phyloP scores from a whole-genome alignment of 2,329 filamentous ascomycete species.

The Claviceps citrina region DNA sequence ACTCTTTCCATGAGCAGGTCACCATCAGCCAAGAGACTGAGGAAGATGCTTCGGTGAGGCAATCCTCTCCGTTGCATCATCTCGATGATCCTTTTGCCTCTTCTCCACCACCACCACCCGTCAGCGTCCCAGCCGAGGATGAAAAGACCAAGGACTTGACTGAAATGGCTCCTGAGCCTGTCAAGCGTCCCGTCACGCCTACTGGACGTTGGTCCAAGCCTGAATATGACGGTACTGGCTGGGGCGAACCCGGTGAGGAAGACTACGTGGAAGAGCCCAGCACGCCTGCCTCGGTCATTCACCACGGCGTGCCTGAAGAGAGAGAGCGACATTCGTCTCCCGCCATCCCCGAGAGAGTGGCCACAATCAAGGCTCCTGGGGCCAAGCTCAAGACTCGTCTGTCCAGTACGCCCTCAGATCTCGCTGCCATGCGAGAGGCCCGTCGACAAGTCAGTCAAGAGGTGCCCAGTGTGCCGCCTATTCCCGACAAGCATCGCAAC shows the following conservation, averaged over 20 bases:
- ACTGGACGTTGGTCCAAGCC: slow-evolving; percentile 37
- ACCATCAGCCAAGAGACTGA: neutral
- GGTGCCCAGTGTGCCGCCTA: slow-evolving; percentile 41
- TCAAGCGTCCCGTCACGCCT: slow-evolving; percentile 34
- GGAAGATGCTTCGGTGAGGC: neutral
- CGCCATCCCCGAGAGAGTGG: slow-evolving; percentile 62
- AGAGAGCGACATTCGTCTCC: slow-evolving; percentile 40
- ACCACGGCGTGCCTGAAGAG: slow-evolving; percentile 45
- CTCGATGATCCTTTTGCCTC: slow-evolving; percentile 2
- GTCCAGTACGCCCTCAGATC: slow-evolving; percentile 74
- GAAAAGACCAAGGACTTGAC: slow-evolving; percentile 13
- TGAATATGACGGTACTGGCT: slow-evolving; percentile 48
- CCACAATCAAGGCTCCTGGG: slow-evolving; percentile 78
- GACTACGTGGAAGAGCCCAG: slow-evolving; percentile 44
- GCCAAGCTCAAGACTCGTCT: slow-evolving; percentile 78
- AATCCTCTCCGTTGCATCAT: slow-evolving; percentile 10
- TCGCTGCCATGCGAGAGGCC: slow-evolving; percentile 70
- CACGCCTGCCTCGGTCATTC: slow-evolving; percentile 82
- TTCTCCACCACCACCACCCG: neutral
- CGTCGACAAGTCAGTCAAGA: slow-evolving; percentile 74
- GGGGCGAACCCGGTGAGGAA: slow-evolving; percentile 39
- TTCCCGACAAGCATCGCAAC: slow-evolving; percentile 45
- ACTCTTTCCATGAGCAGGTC: neutral
- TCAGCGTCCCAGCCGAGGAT: neutral
- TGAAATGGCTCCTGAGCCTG: slow-evolving; percentile 21